Percentiles rank a stretch among this genome's conserved stretches.
phyloP scores from a whole-genome alignment of 768 basidiomycete species.

The Rhodosporidiobolus odoratus region DNA sequence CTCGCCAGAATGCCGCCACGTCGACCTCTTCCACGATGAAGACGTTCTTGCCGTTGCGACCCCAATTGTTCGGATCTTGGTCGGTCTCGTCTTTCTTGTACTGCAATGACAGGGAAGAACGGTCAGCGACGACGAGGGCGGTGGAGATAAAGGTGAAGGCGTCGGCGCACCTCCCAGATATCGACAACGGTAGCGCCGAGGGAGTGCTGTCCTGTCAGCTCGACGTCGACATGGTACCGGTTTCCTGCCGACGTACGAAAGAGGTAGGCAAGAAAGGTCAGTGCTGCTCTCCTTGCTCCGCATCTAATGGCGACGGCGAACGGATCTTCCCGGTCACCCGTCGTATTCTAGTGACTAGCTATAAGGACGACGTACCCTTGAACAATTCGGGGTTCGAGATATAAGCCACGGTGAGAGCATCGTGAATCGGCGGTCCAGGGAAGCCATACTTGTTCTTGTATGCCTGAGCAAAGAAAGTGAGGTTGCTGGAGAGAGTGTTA shows the following conservation, averaged over 20 bases:
- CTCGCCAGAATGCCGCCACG: constrained; percentile 11
- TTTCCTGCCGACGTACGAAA: neutral
- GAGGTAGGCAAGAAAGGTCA: neutral
- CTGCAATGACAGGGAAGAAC: neutral
- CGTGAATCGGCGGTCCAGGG: constrained; percentile 79
- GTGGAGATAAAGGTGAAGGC: neutral
- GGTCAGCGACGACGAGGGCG: neutral
- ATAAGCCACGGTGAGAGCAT: constrained; percentile 75
- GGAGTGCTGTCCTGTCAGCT: constrained; percentile 62
- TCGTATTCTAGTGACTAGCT: neutral
- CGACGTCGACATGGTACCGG: constrained; percentile 67
- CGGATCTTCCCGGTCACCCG: too few relatives aligned
- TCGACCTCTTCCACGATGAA: constrained; percentile 22
- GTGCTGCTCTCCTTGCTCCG: too few relatives aligned
- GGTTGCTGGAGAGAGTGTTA: constrained; percentile 65
- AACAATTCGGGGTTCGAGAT: constrained; percentile 67
- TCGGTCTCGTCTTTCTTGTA: constrained; percentile 18
- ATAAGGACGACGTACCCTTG: constrained; percentile 48
- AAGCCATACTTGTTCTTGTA: constrained; percentile 70
- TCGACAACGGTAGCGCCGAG: constrained; percentile 77
- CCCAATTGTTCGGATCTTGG: constrained; percentile 14
- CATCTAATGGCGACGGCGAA: too few relatives aligned
- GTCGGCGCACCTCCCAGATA: constrained; percentile 52
- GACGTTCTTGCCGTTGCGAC: constrained; percentile 25
- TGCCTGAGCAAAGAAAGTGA: constrained; percentile 63